Evolutionary conservation across 1,139 yeast genomes (phyloP).

Genomic region (Debaryomycetaceae sp.): DNA sequence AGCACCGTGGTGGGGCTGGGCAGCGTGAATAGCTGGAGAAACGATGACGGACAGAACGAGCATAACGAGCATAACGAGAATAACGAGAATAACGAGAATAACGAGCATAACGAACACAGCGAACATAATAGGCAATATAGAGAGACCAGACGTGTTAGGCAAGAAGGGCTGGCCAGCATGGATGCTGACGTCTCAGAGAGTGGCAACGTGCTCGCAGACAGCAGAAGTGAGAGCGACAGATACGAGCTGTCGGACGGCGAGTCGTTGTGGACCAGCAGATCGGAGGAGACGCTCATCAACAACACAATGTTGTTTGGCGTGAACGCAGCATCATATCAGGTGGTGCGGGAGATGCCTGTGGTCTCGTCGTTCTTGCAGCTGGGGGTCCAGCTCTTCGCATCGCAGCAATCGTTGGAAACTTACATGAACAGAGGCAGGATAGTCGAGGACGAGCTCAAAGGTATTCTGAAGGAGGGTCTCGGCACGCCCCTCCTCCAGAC

Average conservation of each 20-base stretch:
- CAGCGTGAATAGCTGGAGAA: no score
- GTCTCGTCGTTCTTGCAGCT: slow-evolving; percentile 26
- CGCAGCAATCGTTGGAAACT: slow-evolving; percentile 15
- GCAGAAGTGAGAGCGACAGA: background rate
- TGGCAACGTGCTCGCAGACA: background rate
- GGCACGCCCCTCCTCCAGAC: slow-evolving; percentile 23
- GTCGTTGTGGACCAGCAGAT: slow-evolving; percentile 19
- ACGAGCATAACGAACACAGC: no score
- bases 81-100: no score
- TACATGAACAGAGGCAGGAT: slow-evolving; percentile 7
- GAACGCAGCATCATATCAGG: slow-evolving; percentile 16
- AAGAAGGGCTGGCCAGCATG: no score
- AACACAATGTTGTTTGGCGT: slow-evolving; percentile 20
- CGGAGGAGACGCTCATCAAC: slow-evolving; percentile 29
- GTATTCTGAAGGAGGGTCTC: slow-evolving; percentile 2
- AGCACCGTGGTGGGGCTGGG: no score
- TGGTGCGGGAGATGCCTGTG: slow-evolving; percentile 24
- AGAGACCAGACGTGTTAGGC: no score
- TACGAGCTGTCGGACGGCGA: slow-evolving; percentile 12
- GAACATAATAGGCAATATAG: no score
- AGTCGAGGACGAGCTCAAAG: background rate
- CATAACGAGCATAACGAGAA: no score
- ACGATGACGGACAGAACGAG: no score
- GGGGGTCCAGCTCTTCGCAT: slow-evolving; percentile 24
- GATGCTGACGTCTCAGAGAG: background rate